phyloP scores from a whole-genome alignment of 2,329 filamentous ascomycete species.

The Nemania diffusa region DNA sequence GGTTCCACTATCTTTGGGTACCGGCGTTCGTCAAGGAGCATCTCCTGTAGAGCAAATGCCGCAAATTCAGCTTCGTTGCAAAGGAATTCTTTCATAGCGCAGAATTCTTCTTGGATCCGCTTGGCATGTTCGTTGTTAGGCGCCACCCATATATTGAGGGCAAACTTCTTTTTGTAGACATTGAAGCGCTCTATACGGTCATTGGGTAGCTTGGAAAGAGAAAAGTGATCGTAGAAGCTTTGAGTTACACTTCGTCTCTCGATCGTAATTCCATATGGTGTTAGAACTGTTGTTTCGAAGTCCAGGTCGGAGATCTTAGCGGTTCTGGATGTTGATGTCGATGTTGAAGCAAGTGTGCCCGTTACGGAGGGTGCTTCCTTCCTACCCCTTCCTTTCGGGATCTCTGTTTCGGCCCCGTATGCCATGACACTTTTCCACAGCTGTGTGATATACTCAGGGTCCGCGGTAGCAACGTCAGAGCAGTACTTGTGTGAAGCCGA shows the following conservation, averaged over 20 bases:
- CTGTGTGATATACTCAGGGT: conserved; percentile 1
- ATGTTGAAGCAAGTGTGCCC: background rate
- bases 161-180: background rate
- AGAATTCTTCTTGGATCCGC: conserved; percentile 1
- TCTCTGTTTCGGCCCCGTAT: conserved; percentile 1
- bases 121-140: background rate
- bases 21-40: background rate
- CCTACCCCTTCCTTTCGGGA: background rate
- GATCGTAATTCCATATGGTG: conserved; percentile 1
- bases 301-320: background rate
- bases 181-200: background rate
- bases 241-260: background rate
- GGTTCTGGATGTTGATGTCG: background rate
- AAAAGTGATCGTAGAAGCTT: conserved; percentile 3
- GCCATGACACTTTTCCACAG: conserved; percentile 1
- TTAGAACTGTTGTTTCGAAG: conserved; percentile 3
- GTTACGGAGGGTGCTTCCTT: conserved; percentile 1
- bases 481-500: background rate
- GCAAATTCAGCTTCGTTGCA: background rate
- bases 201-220: background rate
- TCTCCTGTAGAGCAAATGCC: background rate
- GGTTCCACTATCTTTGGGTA: background rate
- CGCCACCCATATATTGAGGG: background rate
- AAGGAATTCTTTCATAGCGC: background rate
- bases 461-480: background rate